Evolutionary conservation across 2,329 filamentous ascomycete species (phyloP).

Genomic region (Fusarium aywerte): DNA sequence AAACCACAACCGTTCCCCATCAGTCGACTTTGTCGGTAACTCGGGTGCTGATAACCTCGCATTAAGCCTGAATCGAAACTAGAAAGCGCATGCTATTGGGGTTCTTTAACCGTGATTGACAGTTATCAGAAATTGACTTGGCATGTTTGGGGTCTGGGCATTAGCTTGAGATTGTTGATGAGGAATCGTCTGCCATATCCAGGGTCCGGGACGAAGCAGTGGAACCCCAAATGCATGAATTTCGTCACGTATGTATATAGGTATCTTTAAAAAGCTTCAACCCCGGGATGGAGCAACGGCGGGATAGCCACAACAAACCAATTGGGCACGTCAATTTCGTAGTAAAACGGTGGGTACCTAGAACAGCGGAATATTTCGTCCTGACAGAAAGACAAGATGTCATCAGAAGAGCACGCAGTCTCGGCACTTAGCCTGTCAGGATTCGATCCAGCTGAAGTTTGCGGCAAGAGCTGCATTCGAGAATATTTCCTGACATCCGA

Average conservation of each 20-base stretch:
- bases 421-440: conserved; percentile 28
- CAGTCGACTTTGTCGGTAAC: conserved; percentile 4
- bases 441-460: conserved; percentile 31
- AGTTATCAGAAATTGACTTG: conserved; percentile 13
- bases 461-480: conserved; percentile 35
- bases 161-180: conserved; percentile 13
- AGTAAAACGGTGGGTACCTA: not conserved
- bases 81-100: conserved; percentile 13
- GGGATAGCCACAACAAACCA: conserved; percentile 15
- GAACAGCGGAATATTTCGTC: conserved; percentile 4
- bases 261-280: conserved; percentile 19
- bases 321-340: conserved; percentile 3
- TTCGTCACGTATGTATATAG: conserved; percentile 42
- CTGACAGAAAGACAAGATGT: not conserved
- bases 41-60: conserved; percentile 11
- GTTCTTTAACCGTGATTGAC: conserved; percentile 32
- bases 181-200: conserved; percentile 23
- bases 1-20: not conserved
- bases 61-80: conserved; percentile 31
- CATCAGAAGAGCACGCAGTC: not conserved
- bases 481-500: conserved; percentile 19
- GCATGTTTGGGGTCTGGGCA: not conserved
- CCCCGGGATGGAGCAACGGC: conserved; percentile 18
- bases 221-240: conserved; percentile 41
- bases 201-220: conserved; percentile 36